phyloP scores from a whole-genome alignment of 495 filamentous ascomycete species.

The Podospora sp. region DNA sequence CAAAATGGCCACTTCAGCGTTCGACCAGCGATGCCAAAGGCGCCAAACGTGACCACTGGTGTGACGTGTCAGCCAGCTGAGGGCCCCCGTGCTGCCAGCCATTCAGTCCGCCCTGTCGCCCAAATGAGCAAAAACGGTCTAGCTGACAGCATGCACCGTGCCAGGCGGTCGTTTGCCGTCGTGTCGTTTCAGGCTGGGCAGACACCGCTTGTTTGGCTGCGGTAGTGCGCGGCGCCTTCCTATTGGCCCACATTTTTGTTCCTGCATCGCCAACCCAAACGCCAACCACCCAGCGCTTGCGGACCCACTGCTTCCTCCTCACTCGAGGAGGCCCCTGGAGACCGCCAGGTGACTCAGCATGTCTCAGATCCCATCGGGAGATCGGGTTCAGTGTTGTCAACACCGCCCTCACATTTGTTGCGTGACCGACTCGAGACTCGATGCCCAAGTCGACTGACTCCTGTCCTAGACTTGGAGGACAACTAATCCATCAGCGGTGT shows the following conservation, averaged over 20 bases:
- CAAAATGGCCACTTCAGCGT: neutral
- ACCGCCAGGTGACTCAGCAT: neutral
- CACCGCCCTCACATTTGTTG: neutral
- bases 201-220: neutral
- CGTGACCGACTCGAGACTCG: neutral
- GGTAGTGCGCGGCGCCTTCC: neutral
- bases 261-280: conserved; percentile 7
- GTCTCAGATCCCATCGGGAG: neutral
- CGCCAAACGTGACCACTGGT: conserved; percentile 4
- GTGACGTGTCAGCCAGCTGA: neutral
- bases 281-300: no score
- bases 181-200: neutral
- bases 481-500: neutral
- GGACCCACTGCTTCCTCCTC: neutral
- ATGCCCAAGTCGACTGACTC: no score
- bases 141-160: neutral
- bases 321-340: neutral
- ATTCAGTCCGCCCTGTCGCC: neutral
- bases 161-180: neutral
- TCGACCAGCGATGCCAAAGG: neutral
- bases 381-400: neutral
- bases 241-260: conserved; percentile 2
- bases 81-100: neutral
- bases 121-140: conserved; percentile 3
- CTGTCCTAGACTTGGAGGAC: neutral